Evolutionary conservation across 768 basidiomycete species (phyloP).

Genomic region (Amanita pseudoporphyria): DNA sequence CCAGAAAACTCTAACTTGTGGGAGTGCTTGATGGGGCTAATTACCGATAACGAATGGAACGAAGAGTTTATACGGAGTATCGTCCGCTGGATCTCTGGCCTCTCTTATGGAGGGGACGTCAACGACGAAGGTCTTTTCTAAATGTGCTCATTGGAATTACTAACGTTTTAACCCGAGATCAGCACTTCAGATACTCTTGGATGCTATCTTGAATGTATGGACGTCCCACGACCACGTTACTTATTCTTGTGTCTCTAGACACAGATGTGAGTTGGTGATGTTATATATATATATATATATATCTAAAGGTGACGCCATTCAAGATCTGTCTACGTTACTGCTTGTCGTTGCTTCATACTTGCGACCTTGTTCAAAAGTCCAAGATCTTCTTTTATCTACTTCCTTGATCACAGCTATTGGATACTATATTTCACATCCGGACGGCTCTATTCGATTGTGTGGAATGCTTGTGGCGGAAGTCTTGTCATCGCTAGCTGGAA

Average conservation of each 20-base stretch:
- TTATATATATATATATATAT: neutral
- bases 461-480: constrained; percentile 92
- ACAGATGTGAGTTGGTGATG: constrained; percentile 52
- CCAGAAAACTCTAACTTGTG: constrained; percentile 40
- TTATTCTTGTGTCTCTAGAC: constrained; percentile 64
- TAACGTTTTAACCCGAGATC: constrained; percentile 6
- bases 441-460: constrained; percentile 66
- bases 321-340: constrained; percentile 69
- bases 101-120: constrained; percentile 15
- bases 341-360: constrained; percentile 58
- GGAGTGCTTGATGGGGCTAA: constrained; percentile 36
- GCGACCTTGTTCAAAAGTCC: constrained; percentile 36
- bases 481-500: constrained; percentile 50
- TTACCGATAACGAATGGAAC: constrained; percentile 50
- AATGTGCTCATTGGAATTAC: neutral
- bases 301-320: neutral
- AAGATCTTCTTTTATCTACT: constrained; percentile 41
- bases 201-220: constrained; percentile 56
- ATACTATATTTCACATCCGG: constrained; percentile 70
- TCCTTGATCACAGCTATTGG: constrained; percentile 62
- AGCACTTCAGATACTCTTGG: constrained; percentile 42
- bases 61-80: constrained; percentile 52
- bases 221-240: constrained; percentile 68
- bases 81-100: constrained; percentile 58
- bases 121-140: constrained; percentile 17